Evolutionary conservation across 495 filamentous ascomycete genomes (phyloP), one percentile per base, ranked within the genome.

Genomic region (Podospora appendiculata): DNA sequence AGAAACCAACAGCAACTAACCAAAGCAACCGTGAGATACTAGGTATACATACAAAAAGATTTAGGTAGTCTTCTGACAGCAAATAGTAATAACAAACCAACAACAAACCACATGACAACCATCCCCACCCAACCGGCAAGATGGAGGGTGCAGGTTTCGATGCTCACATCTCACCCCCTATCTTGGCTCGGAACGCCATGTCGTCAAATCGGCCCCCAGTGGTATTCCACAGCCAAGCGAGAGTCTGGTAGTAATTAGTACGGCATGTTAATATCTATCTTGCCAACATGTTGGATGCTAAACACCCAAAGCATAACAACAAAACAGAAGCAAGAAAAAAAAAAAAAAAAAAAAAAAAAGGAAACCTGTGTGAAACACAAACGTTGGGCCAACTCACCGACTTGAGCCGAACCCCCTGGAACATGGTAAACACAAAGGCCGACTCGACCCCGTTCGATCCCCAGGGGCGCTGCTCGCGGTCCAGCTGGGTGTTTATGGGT

Each of bases 371-470:
- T n/a, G n/a, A n/a, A n/a, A n/a, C n/a, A n/a, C n/a, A n/a, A n/a
- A n/a, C n/a, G n/a, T n/a, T 6, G 13, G 39, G 16, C 19, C 35
- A 40, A 70, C 77, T 56, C 58, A 83, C 80, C 50, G 72, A 66
- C 55, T 79, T 75, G n/a, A 76, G 51, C 66, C 64, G 67, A 8
- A 78, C 73, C 6, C 78, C 78, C 9, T 72, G 69, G 45, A 81
- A 69, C 78, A 83, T 79, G 2, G 72, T 56, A 43, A 65, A 66
- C 45, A 80, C 64, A 49, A 82, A 78, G 16, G 58, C 67, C 43
- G 55, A 60, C 59, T 81, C 77, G 6, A 62, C 57, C 6, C 34
- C 48, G 59, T 71, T 76, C 11, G 49, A 58, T n/a, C 73, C 74
- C n/a, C 68, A 68, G 2, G 71, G 63, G 48, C 79, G 51, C 38